Evolutionary conservation across 2,329 filamentous ascomycete genomes (phyloP).

Genomic region (Colletotrichum simmondsii): DNA sequence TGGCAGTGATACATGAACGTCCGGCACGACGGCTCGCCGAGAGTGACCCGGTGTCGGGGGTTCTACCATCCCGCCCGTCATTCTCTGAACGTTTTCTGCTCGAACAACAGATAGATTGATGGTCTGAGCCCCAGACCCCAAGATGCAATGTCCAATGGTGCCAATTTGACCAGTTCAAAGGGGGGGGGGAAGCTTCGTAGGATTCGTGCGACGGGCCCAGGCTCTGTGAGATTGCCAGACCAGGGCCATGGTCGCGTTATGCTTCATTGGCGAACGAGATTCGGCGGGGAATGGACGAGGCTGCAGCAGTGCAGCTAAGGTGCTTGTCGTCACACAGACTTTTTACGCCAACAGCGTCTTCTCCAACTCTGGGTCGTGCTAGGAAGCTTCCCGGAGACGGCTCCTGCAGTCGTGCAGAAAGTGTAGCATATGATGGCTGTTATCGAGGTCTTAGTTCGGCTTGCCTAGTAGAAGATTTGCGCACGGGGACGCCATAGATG

Average conservation of each 20-base stretch:
- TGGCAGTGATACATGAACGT: slow-evolving; percentile 5
- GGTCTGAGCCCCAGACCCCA: neutral
- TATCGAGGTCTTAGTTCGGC: slow-evolving; percentile 1
- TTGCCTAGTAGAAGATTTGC: slow-evolving; percentile 37
- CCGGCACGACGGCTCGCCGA: slow-evolving; percentile 7
- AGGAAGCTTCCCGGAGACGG: slow-evolving; percentile 23
- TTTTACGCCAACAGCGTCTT: slow-evolving; percentile 3
- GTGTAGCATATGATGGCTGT: slow-evolving; percentile 2
- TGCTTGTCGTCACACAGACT: slow-evolving; percentile 28
- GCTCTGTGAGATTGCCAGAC: slow-evolving; percentile 13
- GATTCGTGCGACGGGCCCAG: slow-evolving; percentile 18
- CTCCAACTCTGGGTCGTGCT: slow-evolving; percentile 11
- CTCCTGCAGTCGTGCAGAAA: slow-evolving; percentile 2
- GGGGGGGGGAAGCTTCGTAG: slow-evolving; percentile 1
- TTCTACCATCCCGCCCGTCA: neutral
- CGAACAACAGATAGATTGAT: neutral
- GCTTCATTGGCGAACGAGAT: slow-evolving; percentile 14
- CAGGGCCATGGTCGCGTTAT: slow-evolving; percentile 7
- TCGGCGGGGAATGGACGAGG: slow-evolving; percentile 18
- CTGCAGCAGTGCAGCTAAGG: slow-evolving; percentile 23
- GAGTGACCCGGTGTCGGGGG: slow-evolving; percentile 1
- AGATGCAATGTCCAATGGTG: neutral
- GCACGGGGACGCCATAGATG: slow-evolving; percentile 36
- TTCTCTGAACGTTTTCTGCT: neutral
- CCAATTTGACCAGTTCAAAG: slow-evolving; percentile 2